phyloP scores from a whole-genome alignment of 2,329 filamentous ascomycete species.

The Atkinsonella texensis region DNA sequence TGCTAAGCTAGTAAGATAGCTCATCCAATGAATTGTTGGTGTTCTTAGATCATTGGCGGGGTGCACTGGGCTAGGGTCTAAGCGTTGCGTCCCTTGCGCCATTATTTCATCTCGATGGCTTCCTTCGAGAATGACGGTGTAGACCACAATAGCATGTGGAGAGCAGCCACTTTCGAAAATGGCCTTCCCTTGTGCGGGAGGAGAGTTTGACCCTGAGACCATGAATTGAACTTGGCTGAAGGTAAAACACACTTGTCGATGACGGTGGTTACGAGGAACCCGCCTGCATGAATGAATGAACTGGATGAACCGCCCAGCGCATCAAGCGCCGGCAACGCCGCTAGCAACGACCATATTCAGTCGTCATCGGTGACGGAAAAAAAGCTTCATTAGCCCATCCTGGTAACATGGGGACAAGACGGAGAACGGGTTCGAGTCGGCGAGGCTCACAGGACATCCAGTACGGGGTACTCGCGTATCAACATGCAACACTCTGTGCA shows the following conservation, averaged over 20 bases:
- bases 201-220: not conserved
- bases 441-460: not conserved
- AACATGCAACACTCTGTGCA: not conserved
- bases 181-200: not conserved
- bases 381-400: not conserved
- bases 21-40: not conserved
- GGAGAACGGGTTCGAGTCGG: not conserved
- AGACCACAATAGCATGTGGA: not conserved
- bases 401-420: not conserved
- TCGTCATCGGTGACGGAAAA: not conserved
- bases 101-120: not conserved
- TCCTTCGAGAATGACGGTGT: not conserved
- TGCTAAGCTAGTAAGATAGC: not conserved
- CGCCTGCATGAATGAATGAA: not conserved
- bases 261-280: not conserved
- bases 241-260: not conserved
- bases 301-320: too few species aligned
- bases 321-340: not conserved
- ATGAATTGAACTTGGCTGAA: not conserved
- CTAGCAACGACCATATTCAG: not conserved
- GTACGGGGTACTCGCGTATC: not conserved
- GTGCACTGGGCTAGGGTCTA: not conserved
- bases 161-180: not conserved
- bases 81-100: conserved; percentile 3
- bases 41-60: not conserved